phyloP scores from a whole-genome alignment of 2,329 filamentous ascomycete species.

The Zymoseptoria pseudotritici region DNA sequence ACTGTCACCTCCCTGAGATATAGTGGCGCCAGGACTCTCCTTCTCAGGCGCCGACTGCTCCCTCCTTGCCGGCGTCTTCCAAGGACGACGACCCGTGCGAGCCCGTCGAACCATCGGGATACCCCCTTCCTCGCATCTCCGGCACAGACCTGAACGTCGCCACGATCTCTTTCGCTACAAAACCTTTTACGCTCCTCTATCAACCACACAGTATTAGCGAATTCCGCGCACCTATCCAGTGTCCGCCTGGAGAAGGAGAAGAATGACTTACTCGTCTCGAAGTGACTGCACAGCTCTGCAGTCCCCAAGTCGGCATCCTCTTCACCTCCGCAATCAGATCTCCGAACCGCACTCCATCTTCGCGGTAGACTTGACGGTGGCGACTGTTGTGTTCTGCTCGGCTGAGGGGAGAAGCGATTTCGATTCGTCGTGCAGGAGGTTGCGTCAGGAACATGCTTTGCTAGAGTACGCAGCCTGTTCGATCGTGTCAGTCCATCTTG shows the following conservation, averaged over 20 bases:
- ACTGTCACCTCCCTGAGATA: no score
- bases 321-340: background rate
- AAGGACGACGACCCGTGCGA: background rate
- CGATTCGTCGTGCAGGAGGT: background rate
- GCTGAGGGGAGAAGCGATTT: background rate
- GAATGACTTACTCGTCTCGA: background rate
- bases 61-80: background rate
- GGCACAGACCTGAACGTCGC: background rate
- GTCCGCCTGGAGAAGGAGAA: no score
- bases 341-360: background rate
- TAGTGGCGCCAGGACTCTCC: background rate
- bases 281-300: background rate
- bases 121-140: background rate
- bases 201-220: background rate
- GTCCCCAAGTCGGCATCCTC: background rate
- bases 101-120: background rate
- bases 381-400: background rate
- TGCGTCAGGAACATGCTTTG: background rate
- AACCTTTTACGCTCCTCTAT: background rate
- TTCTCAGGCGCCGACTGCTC: background rate
- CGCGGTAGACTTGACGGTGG: background rate
- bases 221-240: background rate
- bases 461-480: background rate
- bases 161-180: background rate
- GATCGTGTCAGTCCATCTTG: background rate